Evolutionary conservation across 331 rosid species (phyloP), one percentile per base, ranked within the genome.

Genomic region (Acacia concinna): DNA sequence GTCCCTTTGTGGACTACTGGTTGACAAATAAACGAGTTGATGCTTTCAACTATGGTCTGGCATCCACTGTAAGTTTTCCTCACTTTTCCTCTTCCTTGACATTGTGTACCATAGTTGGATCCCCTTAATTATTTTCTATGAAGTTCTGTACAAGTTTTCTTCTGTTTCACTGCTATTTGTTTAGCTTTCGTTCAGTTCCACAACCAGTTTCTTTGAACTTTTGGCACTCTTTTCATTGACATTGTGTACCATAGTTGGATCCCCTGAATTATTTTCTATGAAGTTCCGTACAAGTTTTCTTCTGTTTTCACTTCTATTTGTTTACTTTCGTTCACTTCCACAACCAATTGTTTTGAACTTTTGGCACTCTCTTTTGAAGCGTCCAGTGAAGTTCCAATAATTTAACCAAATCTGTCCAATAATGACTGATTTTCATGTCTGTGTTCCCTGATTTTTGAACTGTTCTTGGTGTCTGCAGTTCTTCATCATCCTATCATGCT

Each of bases 1-100:
- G 99, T 25, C 99, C 99, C 65, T 91, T 95, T 72, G 77, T 92
- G 65, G 99, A 95, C 85, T 91, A 89, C 78, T 90, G 97, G 97
- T 83, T 95, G 88, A 95, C 97, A 20, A 86, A 32, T 52, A 87
- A 88, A 81, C 82, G 89, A 83, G 96, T 94, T 54, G 89, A 88
- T 21, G 82, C 86, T 27, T 94, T 83, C 68, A 81, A 65, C 82
- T 94, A 82, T 67, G 85, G 83, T 75, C 51, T 85, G 59, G 62
- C 82, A 74, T 88, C 98, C 64, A 47, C 73, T 44, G 98, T 95
- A 85, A 69, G 97, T 81, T 78, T 83, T 70, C 79, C 79, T 76
- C 3, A 15, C 57, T 66, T 32, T 32, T 52, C 35, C 0, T 27
- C 54, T 27, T 32, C 18, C 11, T 59, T 57, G 3, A 27, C 34